phyloP scores from a whole-genome alignment of 2,329 filamentous ascomycete species.

The Xylariaceae sp. region DNA sequence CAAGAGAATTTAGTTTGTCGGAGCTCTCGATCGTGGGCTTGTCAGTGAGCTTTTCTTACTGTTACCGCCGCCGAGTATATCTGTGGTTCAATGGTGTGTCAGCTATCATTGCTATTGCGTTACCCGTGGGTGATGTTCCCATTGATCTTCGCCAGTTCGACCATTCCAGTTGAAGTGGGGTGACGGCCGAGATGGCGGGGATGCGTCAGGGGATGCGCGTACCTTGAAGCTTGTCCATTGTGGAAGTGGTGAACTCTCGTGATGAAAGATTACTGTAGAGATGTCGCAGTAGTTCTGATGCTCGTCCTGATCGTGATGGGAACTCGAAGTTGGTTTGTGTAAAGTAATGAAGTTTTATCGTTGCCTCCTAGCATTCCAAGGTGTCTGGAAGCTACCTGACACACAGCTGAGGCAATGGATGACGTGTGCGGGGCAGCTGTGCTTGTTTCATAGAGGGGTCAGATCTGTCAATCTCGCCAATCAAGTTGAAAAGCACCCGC shows the following conservation, averaged over 20 bases:
- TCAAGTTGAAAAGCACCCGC: too few relatives aligned
- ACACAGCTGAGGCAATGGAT: constrained; percentile 19
- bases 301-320: background rate
- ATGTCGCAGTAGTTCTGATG: background rate
- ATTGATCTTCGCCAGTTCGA: background rate
- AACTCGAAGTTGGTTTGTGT: background rate
- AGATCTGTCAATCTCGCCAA: too few relatives aligned
- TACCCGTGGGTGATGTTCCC: background rate
- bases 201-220: constrained; percentile 1
- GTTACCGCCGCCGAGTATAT: constrained; percentile 22
- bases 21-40: background rate
- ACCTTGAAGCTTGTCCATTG: constrained; percentile 19
- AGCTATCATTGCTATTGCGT: constrained; percentile 1
- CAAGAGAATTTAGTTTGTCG: background rate
- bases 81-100: constrained; percentile 7
- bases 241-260: background rate
- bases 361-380: background rate
- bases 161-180: constrained; percentile 9
- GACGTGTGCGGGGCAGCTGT: constrained; percentile 26
- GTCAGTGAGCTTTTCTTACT: constrained; percentile 15
- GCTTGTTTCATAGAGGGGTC: too few relatives aligned
- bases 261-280: background rate
- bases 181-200: constrained; percentile 3
- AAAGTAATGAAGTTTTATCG: constrained; percentile 12
- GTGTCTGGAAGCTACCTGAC: background rate